Evolutionary conservation across 2,329 filamentous ascomycete species (phyloP), one percentile per base, ranked within the genome.

Genomic region (Fusarium mexicanum): DNA sequence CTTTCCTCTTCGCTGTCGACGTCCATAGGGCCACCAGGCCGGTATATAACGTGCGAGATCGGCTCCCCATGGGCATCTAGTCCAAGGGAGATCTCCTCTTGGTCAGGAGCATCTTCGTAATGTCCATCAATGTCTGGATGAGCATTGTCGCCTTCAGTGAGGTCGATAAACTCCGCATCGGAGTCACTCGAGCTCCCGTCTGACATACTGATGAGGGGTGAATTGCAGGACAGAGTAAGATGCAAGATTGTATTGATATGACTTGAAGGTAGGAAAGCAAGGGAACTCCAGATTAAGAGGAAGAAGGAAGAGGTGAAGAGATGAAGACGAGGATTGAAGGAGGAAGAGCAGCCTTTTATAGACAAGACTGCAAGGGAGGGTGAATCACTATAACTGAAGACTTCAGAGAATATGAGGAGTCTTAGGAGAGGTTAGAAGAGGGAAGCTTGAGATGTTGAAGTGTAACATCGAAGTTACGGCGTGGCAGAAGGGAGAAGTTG

Each of bases 151-250:
- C 59, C 53, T 8, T 50, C 58, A 12, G 44, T 71, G 12, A 75
- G 47, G 22, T 74, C 67, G 2, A 76, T 47, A 3, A 40, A 8
- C 6, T 74, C 73, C 4, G 29, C 29, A 18, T 63, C 53, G 24
- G 41, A 54, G 8, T 33, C 65, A 8, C 41, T 50, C 2, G 48
- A 16, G 33, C 41, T 65, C 13, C 17, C n/a, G n/a, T 71, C 59
- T 37, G 73, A 57, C 73, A 75, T 75, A 3, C 29, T 59, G 31
- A 47, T 53, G 14, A 29, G 7, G 40, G 17, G 22, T 46, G 11
- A 8, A 43, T 16, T 22, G 22, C 13, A 29, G 31, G 26, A n/a
- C 4, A 29, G n/a, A 9, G 35, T 17, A 61, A 33, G 13, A 31
- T 46, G 16, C 8, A 31, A 50, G 17, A 6, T n/a, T 13, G 6